A percentile compares a stretch with the other conserved stretches of the same genome.
Conservation (phyloP, 768 basidiomycete genomes). For the Suillus luteus region DNA sequence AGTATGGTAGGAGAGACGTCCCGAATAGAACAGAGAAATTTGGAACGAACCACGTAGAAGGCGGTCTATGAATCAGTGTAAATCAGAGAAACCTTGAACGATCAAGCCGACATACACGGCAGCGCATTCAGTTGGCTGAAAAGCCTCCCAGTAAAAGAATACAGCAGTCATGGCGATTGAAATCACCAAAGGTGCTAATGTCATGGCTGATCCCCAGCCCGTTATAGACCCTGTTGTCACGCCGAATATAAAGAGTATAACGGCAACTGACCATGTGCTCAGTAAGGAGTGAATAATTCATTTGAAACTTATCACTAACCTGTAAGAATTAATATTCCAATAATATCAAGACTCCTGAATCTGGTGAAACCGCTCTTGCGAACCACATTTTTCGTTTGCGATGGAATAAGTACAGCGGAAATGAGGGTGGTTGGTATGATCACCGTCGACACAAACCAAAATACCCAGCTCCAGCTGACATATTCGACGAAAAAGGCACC, state of each 20-base stretch:
- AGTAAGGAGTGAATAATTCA: neutral
- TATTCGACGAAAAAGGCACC: constrained; percentile 1
- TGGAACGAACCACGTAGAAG: constrained; percentile 26
- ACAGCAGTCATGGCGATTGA: constrained; percentile 36
- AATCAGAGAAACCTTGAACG: neutral
- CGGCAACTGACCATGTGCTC: neutral
- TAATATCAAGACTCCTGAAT: neutral
- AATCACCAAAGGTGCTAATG: constrained; percentile 47
- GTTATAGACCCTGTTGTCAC: constrained; percentile 42
- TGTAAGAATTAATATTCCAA: neutral
- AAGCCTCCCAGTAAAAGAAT: constrained; percentile 48
- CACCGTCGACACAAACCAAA: neutral
- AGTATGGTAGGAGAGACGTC: constrained; percentile 38
- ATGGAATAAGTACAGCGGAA: neutral
- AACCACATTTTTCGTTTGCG: neutral
- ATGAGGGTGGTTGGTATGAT: neutral
- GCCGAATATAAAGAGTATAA: constrained; percentile 28
- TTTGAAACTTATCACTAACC: neutral
- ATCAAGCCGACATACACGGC: constrained; percentile 16
- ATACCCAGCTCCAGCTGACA: neutral
- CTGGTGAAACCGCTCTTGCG: neutral
- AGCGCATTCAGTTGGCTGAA: constrained; percentile 37
- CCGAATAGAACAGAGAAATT: constrained; percentile 42
- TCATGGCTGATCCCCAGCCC: constrained; percentile 40
- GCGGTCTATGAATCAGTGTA: neutral